Conservation (phyloP, 176 grass and related monocot genomes). For the Oryza glaberrima region DNA sequence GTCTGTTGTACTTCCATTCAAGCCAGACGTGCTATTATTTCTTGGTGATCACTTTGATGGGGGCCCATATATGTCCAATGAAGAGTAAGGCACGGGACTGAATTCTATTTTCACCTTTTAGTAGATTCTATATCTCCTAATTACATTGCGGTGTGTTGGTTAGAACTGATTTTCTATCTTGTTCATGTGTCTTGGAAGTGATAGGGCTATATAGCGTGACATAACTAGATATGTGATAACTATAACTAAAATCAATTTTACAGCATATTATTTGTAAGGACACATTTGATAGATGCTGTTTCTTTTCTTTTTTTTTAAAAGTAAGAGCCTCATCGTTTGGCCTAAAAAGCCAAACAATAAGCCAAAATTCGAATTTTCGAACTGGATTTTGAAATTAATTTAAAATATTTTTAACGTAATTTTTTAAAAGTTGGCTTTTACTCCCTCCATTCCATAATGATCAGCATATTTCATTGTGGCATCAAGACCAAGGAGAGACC, state of each 20-base stretch:
- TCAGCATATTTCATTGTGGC: too few species aligned
- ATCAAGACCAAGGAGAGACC: too few species aligned
- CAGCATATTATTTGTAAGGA: background rate
- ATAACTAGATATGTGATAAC: conserved; percentile 8
- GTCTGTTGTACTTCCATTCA: conserved; percentile 71
- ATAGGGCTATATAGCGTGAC: conserved; percentile 9
- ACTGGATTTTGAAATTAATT: too few species aligned
- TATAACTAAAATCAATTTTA: background rate
- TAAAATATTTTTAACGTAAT: too few species aligned
- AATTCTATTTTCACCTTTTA: conserved; percentile 52
- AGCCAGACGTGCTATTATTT: conserved; percentile 81
- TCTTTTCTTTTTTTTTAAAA: background rate
- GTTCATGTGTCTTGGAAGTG: conserved; percentile 21
- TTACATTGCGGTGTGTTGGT: background rate
- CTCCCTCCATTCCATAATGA: too few species aligned
- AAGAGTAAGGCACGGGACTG: conserved; percentile 92
- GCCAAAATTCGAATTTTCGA: too few species aligned
- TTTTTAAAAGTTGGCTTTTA: too few species aligned
- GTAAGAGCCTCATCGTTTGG: too few species aligned
- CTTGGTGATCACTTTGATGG: conserved; percentile 93
- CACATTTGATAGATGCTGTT: background rate
- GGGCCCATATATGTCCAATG: conserved; percentile 71
- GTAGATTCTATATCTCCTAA: background rate
- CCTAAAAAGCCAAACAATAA: too few species aligned
- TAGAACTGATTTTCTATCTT: background rate